Base-by-base conservation (phyloP, 495 filamentous ascomycete genomes). In the Xylaria palmicola region DNA sequence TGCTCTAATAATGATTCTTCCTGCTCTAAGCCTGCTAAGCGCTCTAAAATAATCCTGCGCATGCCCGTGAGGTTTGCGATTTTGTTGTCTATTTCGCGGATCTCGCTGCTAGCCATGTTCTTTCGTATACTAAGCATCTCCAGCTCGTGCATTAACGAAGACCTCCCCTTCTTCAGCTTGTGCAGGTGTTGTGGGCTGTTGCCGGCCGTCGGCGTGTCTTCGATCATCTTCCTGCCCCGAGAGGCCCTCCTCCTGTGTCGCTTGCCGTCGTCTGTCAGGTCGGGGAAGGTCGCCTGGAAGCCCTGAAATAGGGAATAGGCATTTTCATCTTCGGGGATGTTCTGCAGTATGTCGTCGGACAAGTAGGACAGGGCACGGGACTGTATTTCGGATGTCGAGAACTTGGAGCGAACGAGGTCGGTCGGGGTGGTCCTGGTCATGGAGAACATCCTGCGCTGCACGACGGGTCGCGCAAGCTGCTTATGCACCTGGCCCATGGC, bases 51-150 rank as follows among this genome's bases (percentile, higher is more conserved):
- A 58, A 98, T 96, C 74, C 88, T 88, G 65, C 94, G 89, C 91
- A 97, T 98, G 55, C 85, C 90, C 65, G 92, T 88, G 54, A 98
- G 78, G 72, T 98, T 99, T 32, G 92, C 83, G 39, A 99, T 91
- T 75, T 98, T 99, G 75, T 88, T 92, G 71, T 99, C 94, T 51
- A 99, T 96, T 70, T 99, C 94, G 41, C 86, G 86, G 48, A 99
- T 98, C 73, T 99, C 94, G 59, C 90, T 85, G 66, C 91, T 93
- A 69, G 92, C 92, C 94, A 99, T 96, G 63, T 96, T 97, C 72
- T 98, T 99, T 55, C 95, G 85, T 40, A 99, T 83, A 10, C 87
- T 80, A 77, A 97, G 88, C 87, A 96, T 91, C 68, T 98, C 93
- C 53, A 99, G 73, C 47, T 90, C 84, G 67, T 92, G 90, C 71